Evolutionary conservation across 192 early-diverging fungal species (phyloP).

Genomic region (Coemansia sp.): DNA sequence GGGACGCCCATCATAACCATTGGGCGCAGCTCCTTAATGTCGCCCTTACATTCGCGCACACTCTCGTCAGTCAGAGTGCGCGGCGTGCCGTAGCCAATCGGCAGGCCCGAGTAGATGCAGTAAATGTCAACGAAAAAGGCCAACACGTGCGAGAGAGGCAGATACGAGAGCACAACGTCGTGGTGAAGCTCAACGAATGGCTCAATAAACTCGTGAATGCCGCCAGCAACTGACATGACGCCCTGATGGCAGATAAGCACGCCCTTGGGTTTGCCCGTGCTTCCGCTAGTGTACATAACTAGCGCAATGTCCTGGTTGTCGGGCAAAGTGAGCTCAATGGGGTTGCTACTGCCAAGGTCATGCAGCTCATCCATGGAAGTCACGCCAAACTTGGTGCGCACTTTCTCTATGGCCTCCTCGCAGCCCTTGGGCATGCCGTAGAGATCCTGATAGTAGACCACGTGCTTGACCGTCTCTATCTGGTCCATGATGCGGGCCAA

Average conservation of each 20-base stretch:
- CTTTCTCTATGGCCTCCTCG: conserved; percentile 55
- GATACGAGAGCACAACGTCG: conserved; percentile 68
- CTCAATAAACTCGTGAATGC: conserved; percentile 33
- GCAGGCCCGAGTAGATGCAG: conserved; percentile 61
- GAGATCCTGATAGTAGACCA: conserved; percentile 59
- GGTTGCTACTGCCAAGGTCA: conserved; percentile 64
- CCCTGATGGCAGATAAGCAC: conserved; percentile 81
- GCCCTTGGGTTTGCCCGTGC: conserved; percentile 92
- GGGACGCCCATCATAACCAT: conserved; percentile 78
- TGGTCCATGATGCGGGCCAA: conserved; percentile 24
- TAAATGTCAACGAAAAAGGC: conserved; percentile 77
- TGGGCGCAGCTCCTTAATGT: conserved; percentile 72
- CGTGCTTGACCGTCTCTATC: conserved; percentile 54
- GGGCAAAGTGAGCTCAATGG: conserved; percentile 16
- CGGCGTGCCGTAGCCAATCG: conserved; percentile 62
- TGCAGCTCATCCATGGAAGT: conserved; percentile 67
- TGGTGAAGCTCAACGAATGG: conserved; percentile 36
- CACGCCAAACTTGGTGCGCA: conserved; percentile 50
- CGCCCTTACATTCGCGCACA: conserved; percentile 66
- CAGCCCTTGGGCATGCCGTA: conserved; percentile 51
- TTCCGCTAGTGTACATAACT: conserved; percentile 92
- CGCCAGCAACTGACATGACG: conserved; percentile 65
- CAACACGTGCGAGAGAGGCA: conserved; percentile 85
- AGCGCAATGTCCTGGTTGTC: conserved; percentile 58
- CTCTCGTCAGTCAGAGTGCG: conserved; percentile 75